Evolutionary conservation across 208 protist genomes (phyloP), one percentile per base, ranked within the genome.

Genomic region (Acanthamoeba castellanii): DNA sequence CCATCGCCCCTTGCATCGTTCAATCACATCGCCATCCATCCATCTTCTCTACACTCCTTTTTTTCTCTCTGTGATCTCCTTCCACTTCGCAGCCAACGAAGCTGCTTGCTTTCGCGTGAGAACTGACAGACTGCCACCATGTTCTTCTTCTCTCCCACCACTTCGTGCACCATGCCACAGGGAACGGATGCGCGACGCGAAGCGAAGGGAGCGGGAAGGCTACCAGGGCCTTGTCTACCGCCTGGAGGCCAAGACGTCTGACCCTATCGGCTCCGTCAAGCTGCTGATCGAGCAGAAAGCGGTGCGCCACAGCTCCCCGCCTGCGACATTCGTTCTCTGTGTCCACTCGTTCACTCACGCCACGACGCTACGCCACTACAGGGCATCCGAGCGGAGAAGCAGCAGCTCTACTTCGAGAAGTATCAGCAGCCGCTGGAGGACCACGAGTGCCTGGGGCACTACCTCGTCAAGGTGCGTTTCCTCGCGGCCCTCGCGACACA

Each of bases 371-470:
- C 34, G 32, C 25, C 32, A 27, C 30, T 1, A 78, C 70, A 78
- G 70, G 70, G 70, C 70, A 78, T 78, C 37, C 70, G 70, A 42
- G 70, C 70, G 30, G 70, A 78, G 70, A 45, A 34, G 70, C 70
- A 78, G 70, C 70, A 78, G 16, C 70, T 78, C 70, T 78, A 78
- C 70, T 78, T 78, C 20, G 70, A 78, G 70, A 78, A 78, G 70
- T 78, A 78, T 30, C 70, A 78, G 30, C 70, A 42, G 70, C 70
- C 70, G n/a, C 70, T 78, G 25, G 70, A 78, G 32, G 70, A 78
- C 70, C 70, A 78, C 70, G 70, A 78, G 70, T 78, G 70, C 5
- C 70, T 78, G 25, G 70, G 70, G 13, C 70, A 78, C 70, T 78
- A 78, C 32, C 70, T 78, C 30, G 70, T 78, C 70, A 78, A 78